phyloP scores from a whole-genome alignment of 805 yeast species.

The Ogataea glucozyma region DNA sequence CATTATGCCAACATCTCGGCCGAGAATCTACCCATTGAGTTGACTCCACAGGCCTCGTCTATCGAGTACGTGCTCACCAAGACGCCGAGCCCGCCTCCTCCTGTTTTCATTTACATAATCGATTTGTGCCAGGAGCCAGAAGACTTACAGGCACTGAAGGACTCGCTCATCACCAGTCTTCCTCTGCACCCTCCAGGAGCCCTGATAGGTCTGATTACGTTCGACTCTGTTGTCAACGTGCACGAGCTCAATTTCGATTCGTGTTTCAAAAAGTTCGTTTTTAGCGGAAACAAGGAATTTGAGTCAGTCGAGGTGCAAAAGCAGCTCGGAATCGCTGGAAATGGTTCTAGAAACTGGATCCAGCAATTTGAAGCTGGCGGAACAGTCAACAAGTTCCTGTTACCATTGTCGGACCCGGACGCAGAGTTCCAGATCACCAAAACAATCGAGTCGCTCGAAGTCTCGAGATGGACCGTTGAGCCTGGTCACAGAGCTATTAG shows the following conservation, averaged over 20 bases:
- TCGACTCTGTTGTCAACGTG: constrained; percentile 86
- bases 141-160: constrained; percentile 80
- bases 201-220: constrained; percentile 82
- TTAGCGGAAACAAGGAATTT: constrained; percentile 88
- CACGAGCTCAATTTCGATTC: constrained; percentile 71
- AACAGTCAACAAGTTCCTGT: constrained; percentile 41
- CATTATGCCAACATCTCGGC: constrained; percentile 77
- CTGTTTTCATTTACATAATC: constrained; percentile 80
- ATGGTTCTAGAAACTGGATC: constrained; percentile 39
- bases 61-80: constrained; percentile 83
- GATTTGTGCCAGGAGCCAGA: constrained; percentile 91
- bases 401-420: constrained; percentile 37
- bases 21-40: constrained; percentile 79
- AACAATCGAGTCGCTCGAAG: constrained; percentile 70
- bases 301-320: constrained; percentile 38
- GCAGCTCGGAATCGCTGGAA: constrained; percentile 38
- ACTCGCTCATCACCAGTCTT: constrained; percentile 71
- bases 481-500: constrained; percentile 83
- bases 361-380: constrained; percentile 44
- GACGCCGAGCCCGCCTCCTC: constrained; percentile 64
- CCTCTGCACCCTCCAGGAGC: constrained; percentile 87
- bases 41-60: constrained; percentile 66
- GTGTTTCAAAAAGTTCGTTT: constrained; percentile 74
- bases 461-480: constrained; percentile 74
- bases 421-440: constrained; percentile 84